Base-by-base conservation (phyloP, 208 protist species). In the Herpetomonas samuelpessoai region DNA sequence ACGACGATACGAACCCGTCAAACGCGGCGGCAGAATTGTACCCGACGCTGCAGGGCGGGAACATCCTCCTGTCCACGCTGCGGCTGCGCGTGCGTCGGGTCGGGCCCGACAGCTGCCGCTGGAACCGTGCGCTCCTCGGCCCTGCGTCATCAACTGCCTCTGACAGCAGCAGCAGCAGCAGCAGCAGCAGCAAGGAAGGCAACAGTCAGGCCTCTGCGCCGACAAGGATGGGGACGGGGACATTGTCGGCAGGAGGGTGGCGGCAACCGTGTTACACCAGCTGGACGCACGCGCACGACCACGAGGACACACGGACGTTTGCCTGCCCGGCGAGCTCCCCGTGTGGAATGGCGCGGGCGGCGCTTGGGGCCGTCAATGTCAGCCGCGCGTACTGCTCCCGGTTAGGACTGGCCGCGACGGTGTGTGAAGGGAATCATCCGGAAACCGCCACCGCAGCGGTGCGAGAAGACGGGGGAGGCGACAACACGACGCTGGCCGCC, bases 21-120 rank as follows among this genome's bases (percentile, higher is more conserved):
- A n/a, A n/a, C n/a, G 38, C 12, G 38, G 30, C 39, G 57, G 52
- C 57, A 14, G 24, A 48, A 22, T 22, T 55, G 38, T 60, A 48
- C 54, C 62, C 52, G 1, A 25, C 46, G 26, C 21, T 59, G 16
- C 3, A 7, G 7, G 58, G 60, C 27, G 48, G 65, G 52, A 73
- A 73, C 31, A 24, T 65, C 12, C 50, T 73, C 12, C 49, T 74
- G 22, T 48, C 47, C 12, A 54, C 68, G 16, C 24, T 69, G 35
- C 57, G 52, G 3, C 16, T 74, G 18, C 52, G 60, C 19, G 41
- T 52, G 25, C 48, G 59, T 44, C 51, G 62, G 14, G 54, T 64
- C 19, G 44, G 6, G 44, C 47, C n/a, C 46, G 25, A 60, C 27
- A 57, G 56, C 28, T 73, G 66, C 60, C n/a, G 24, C 29, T 54